Conservation (phyloP, 306 rosid genomes). For the Rubus idaeus region DNA sequence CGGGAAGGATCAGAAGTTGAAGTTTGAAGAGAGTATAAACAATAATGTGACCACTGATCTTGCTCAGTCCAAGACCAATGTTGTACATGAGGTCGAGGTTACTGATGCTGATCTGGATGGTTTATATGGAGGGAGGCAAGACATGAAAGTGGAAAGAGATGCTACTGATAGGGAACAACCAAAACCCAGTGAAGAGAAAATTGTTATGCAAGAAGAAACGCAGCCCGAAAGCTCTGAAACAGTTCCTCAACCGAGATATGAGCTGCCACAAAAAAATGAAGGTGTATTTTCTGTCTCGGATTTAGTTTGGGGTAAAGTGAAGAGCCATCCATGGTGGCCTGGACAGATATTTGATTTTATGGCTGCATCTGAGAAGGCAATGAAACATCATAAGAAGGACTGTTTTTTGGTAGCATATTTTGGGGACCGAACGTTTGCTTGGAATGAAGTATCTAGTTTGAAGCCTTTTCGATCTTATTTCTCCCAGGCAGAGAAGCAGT, state of each 20-base stretch:
- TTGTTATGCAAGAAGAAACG: slow-evolving; percentile 15
- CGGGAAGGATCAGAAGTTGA: too few species aligned
- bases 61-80: slow-evolving; percentile 30
- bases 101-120: slow-evolving; percentile 33
- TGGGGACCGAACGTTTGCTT: slow-evolving; percentile 95
- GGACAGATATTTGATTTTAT: slow-evolving; percentile 92
- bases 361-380: slow-evolving; percentile 82
- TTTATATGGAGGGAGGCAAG: slow-evolving; percentile 48
- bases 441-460: slow-evolving; percentile 85
- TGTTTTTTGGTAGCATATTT: slow-evolving; percentile 87
- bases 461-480: slow-evolving; percentile 72
- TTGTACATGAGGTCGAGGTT: slow-evolving; percentile 22
- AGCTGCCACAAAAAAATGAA: slow-evolving; percentile 61
- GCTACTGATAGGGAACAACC: slow-evolving; percentile 31
- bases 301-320: slow-evolving; percentile 97
- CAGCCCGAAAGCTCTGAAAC: slow-evolving; percentile 35
- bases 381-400: slow-evolving; percentile 80
- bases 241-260: slow-evolving; percentile 45
- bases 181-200: slow-evolving; percentile 34
- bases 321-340: slow-evolving; percentile 99
- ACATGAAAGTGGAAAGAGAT: slow-evolving; percentile 42
- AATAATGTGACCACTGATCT: slow-evolving; percentile 20
- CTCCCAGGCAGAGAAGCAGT: slow-evolving; percentile 59
- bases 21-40: background rate
- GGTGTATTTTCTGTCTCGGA: slow-evolving; percentile 66